Evolutionary conservation across 1,139 yeast genomes (phyloP), one percentile per base, ranked within the genome.

Genomic region (Diutina ranongensis): DNA sequence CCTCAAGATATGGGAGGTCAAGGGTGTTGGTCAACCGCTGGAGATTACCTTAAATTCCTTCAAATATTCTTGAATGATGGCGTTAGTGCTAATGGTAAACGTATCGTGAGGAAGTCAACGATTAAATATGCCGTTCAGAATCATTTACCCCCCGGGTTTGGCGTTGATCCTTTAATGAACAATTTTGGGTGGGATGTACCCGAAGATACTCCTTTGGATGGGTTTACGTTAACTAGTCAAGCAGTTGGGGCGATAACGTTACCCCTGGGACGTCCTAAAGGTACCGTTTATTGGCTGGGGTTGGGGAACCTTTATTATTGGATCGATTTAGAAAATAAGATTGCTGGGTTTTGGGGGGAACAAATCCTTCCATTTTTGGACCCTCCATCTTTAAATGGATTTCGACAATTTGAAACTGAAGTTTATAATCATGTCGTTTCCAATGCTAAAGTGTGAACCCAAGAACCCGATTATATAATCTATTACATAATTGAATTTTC

Each of bases 1-100:
- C n/a, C 25, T 5, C 46, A 67, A n/a, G 72, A 69, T 50, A 61
- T 69, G 62, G 78, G 77, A 8, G 78, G 78, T 19, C 76, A 71
- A 46, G 78, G 78, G 1, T 58, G 68, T 47, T 68, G 62, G 49
- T 71, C 74, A 1, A 64, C 66, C 3, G 67, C 68, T 4, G 60
- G 57, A 2, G 77, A 72, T 52, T 73, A 63, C 52, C 57, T 69
- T 51, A 67, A 65, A 49, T 65, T 72, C 44, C 54, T 74, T 21
- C 58, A 76, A 44, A 57, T 69, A 15, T 68, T 73, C 67, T 57
- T 74, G 38, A 71, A 72, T 51, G 60, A 59, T 44, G 79, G 79
- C 0, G 48, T 49, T 19, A 63, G 71, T 28, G 70, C 72, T 0
- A 72, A 67, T 47, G 67, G 69, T 1, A 52, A 40, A 1, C 57